These are phyloP conservation scores for Backusella macrospora DNA, from an alignment of 192 early-diverging fungal genomes.

Conservation along the genomic window DNA sequence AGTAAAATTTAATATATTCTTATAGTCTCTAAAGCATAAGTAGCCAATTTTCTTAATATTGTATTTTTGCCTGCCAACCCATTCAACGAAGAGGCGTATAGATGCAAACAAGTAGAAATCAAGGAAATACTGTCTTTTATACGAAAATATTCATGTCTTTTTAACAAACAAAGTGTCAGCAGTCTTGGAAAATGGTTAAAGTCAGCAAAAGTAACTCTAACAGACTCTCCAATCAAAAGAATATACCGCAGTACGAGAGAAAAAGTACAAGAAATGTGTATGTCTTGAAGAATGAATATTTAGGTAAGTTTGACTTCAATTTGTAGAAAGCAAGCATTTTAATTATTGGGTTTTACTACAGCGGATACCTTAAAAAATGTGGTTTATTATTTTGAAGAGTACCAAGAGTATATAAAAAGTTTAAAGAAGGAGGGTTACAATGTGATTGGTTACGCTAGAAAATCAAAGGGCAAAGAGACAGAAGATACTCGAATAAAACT, in stretches of 20 bases:
- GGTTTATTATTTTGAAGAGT: conserved; percentile 17
- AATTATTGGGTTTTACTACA: conserved; percentile 25
- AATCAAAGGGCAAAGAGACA: conserved; percentile 13
- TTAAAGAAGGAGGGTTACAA: conserved; percentile 22
- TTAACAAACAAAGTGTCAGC: too few species aligned
- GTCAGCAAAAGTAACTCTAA: too few species aligned
- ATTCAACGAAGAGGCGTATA: too few species aligned
- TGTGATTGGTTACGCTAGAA: conserved; percentile 20
- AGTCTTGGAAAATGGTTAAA: too few species aligned
- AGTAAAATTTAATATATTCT: too few species aligned
- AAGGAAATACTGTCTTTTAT: too few species aligned
- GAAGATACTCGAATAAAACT: conserved; percentile 12
- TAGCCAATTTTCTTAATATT: too few species aligned
- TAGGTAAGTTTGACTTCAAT: conserved; percentile 25
- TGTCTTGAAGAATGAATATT: conserved; percentile 18
- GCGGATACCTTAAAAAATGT: conserved; percentile 18
- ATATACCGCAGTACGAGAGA: conserved; percentile 20
- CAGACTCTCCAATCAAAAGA: too few species aligned
- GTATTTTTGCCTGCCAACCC: too few species aligned
- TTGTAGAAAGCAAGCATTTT: conserved; percentile 22
- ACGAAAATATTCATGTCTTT: too few species aligned
- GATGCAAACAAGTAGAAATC: too few species aligned
- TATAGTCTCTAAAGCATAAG: too few species aligned
- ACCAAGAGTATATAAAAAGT: conserved; percentile 21
- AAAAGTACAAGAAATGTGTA: conserved; percentile 11